These are phyloP conservation scores for Ciborinia camelliae DNA, from an alignment of 2,329 filamentous ascomycete genomes.

Conservation along the genomic window DNA sequence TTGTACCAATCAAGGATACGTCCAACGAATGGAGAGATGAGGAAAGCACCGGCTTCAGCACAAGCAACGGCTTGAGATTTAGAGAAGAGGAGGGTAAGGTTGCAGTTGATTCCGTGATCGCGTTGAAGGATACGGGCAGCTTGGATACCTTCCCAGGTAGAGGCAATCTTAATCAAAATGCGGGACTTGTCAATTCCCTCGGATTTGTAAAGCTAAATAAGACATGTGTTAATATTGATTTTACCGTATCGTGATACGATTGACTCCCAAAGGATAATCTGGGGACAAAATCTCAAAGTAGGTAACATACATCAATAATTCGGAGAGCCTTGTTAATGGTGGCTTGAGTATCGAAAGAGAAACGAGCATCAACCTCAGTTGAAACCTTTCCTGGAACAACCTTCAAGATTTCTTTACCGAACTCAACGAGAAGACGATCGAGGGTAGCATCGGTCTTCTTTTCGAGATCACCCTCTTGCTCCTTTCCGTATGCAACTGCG, in stretches of 20 bases:
- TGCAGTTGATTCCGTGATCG: conserved; percentile 95
- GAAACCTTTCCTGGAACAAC: conserved; percentile 98
- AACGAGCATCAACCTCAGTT: conserved; percentile 93
- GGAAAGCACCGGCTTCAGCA: conserved; percentile 91
- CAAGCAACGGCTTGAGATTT: conserved; percentile 89
- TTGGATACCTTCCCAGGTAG: conserved; percentile 99
- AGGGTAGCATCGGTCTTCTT: conserved; percentile 85
- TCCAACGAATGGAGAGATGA: conserved; percentile 98
- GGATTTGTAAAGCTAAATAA: conserved; percentile 80
- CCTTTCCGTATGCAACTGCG: conserved; percentile 83
- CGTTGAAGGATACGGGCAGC: conserved; percentile 94
- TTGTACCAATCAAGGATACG: conserved; percentile 99
- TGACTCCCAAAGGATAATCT: background rate
- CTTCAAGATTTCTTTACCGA: conserved; percentile 94
- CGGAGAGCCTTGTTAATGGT: conserved; percentile 94
- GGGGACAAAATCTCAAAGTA: background rate
- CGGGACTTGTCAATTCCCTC: conserved; percentile 90
- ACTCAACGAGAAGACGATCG: conserved; percentile 93
- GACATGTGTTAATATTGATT: background rate
- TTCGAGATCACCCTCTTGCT: conserved; percentile 64
- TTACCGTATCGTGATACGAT: background rate
- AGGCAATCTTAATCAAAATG: conserved; percentile 96
- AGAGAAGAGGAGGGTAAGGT: conserved; percentile 99
- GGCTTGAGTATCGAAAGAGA: conserved; percentile 91
- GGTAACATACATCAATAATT: conserved; percentile 78